Evolutionary conservation across 805 yeast genomes (phyloP).

Genomic region (Spathaspora sp.): DNA sequence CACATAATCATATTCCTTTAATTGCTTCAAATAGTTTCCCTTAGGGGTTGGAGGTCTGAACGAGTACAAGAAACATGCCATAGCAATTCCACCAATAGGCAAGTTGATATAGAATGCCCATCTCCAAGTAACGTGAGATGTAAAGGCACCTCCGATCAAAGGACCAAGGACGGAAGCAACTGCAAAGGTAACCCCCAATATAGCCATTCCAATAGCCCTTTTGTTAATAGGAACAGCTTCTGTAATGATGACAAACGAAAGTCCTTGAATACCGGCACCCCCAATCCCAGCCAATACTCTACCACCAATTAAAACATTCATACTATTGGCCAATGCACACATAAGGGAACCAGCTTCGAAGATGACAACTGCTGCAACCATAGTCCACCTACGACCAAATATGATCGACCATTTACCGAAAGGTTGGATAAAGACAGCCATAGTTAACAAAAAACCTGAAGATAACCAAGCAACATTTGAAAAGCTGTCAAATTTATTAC

Average conservation of each 20-base stretch:
- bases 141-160: slow-evolving; percentile 48
- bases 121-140: slow-evolving; percentile 45
- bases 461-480: slow-evolving; percentile 36
- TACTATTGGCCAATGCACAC: slow-evolving; percentile 32
- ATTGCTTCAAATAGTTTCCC: slow-evolving; percentile 33
- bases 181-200: slow-evolving; percentile 47
- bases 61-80: slow-evolving; percentile 22
- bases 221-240: slow-evolving; percentile 53
- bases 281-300: slow-evolving; percentile 60
- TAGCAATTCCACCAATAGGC: slow-evolving; percentile 38
- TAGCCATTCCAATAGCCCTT: slow-evolving; percentile 54
- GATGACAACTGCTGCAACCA: slow-evolving; percentile 20
- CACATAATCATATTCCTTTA: slow-evolving; percentile 47
- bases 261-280: slow-evolving; percentile 51
- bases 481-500: slow-evolving; percentile 31
- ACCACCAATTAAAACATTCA: slow-evolving; percentile 41
- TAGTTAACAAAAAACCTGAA: slow-evolving; percentile 33
- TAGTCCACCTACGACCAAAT: slow-evolving; percentile 33
- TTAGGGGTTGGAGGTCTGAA: slow-evolving; percentile 46
- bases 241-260: slow-evolving; percentile 50
- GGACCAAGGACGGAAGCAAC: slow-evolving; percentile 54
- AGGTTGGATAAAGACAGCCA: slow-evolving; percentile 30
- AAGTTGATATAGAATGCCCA: slow-evolving; percentile 57
- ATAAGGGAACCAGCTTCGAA: slow-evolving; percentile 25
- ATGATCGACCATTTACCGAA: slow-evolving; percentile 36